These are phyloP conservation scores for Pleurotus sapidus DNA, from an alignment of 768 basidiomycete genomes.

Conservation along the genomic window DNA sequence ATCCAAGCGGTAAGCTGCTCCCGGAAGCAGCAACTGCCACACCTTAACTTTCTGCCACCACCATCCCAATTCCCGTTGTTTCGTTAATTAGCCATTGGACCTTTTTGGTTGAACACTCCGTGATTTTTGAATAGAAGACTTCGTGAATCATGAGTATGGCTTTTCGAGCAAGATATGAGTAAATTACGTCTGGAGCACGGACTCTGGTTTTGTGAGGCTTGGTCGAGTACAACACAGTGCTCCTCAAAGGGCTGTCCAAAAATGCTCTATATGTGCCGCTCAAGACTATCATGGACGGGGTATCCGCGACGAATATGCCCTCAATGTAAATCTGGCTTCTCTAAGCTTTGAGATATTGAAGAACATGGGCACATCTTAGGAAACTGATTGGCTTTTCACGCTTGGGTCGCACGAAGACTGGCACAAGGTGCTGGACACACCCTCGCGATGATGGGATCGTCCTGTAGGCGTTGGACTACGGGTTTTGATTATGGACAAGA, in stretches of 20 bases:
- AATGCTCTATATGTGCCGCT: not conserved
- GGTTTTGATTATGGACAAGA: conserved; percentile 18
- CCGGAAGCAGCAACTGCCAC: too few species aligned
- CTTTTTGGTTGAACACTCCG: not conserved
- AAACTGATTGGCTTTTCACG: not conserved
- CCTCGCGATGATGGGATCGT: conserved; percentile 12
- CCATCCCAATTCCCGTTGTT: too few species aligned
- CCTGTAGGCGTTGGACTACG: conserved; percentile 15
- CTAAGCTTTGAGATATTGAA: not conserved
- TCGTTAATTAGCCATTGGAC: not conserved
- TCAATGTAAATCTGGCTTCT: not conserved
- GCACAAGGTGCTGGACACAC: conserved; percentile 12
- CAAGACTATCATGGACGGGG: not conserved
- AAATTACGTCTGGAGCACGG: not conserved
- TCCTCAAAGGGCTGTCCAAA: not conserved
- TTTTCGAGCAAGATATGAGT: not conserved
- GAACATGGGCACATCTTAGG: not conserved
- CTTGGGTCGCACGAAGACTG: not conserved
- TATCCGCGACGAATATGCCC: not conserved
- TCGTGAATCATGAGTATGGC: not conserved
- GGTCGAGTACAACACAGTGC: not conserved
- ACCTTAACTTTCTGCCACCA: too few species aligned
- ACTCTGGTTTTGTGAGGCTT: not conserved
- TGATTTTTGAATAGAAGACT: not conserved
- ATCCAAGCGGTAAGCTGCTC: too few species aligned